phyloP scores from a whole-genome alignment of 768 basidiomycete species.

The Psilocybe azurescens region DNA sequence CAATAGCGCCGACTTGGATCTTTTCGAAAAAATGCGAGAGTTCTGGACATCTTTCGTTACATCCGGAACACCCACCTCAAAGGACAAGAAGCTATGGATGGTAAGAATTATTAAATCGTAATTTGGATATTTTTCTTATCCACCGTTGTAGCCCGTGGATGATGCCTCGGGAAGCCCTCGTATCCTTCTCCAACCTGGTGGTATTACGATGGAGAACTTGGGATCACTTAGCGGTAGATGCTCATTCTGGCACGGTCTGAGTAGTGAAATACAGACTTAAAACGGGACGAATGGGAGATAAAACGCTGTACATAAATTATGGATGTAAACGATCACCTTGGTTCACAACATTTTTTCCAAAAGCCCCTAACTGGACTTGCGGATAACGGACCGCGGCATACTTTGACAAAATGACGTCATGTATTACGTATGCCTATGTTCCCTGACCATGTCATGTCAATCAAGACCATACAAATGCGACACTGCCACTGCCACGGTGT shows the following conservation, averaged over 20 bases:
- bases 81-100: constrained; percentile 28
- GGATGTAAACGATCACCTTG: too few species aligned
- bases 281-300: too few species aligned
- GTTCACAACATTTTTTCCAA: too few species aligned
- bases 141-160: constrained; percentile 15
- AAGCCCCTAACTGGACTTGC: too few species aligned
- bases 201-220: constrained; percentile 15
- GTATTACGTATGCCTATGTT: too few species aligned
- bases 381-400: too few species aligned
- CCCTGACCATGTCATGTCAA: not conserved
- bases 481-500: not conserved
- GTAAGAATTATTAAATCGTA: constrained; percentile 24
- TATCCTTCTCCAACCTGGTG: constrained; percentile 22
- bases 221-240: constrained; percentile 13
- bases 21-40: constrained; percentile 43
- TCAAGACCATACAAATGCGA: not conserved
- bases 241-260: constrained; percentile 22
- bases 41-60: constrained; percentile 47
- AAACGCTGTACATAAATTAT: too few species aligned
- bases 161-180: constrained; percentile 13
- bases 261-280: constrained; percentile 18
- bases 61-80: constrained; percentile 33
- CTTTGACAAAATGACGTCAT: not conserved
- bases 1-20: constrained; percentile 30
- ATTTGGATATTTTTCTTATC: not conserved